phyloP scores from a whole-genome alignment of 768 basidiomycete species.

The Hericium erinaceus region DNA sequence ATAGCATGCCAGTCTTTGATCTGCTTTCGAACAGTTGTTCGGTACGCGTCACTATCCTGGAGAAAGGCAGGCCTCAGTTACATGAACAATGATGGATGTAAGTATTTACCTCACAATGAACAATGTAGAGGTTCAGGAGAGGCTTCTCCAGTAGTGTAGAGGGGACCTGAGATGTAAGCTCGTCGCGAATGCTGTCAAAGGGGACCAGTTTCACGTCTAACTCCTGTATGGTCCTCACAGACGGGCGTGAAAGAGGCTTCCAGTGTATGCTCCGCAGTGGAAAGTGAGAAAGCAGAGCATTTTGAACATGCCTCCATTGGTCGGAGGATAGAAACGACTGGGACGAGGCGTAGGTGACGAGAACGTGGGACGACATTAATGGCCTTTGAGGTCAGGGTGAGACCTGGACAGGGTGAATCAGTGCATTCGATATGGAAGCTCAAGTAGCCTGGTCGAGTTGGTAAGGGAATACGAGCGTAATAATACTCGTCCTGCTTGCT shows the following conservation, averaged over 20 bases:
- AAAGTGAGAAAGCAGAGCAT: slow-evolving; percentile 57
- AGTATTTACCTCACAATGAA: slow-evolving; percentile 72
- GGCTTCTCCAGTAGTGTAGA: slow-evolving; percentile 79
- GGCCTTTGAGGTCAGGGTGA: too few relatives aligned
- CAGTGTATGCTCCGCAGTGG: slow-evolving; percentile 91
- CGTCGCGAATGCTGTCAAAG: slow-evolving; percentile 61
- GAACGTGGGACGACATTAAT: slow-evolving; percentile 37
- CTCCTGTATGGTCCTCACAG: slow-evolving; percentile 81
- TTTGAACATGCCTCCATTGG: slow-evolving; percentile 62
- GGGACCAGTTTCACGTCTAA: slow-evolving; percentile 69
- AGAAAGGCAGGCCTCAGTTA: slow-evolving; percentile 1
- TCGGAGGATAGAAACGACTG: slow-evolving; percentile 57
- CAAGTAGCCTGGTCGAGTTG: background rate
- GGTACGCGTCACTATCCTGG: slow-evolving; percentile 70
- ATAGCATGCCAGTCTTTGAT: slow-evolving; percentile 86
- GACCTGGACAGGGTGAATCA: too few relatives aligned
- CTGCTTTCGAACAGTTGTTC: slow-evolving; percentile 66
- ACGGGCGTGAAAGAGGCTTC: slow-evolving; percentile 66
- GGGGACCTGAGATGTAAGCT: slow-evolving; percentile 66
- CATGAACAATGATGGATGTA: background rate
- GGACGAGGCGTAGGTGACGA: slow-evolving; percentile 62
- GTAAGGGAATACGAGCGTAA: background rate
- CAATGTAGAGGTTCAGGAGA: slow-evolving; percentile 76
- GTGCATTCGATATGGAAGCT: too few relatives aligned
- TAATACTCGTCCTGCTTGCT: too few relatives aligned